A percentile compares a stretch with the other conserved stretches of the same genome.
phyloP scores from a whole-genome alignment of 208 protist species.

The Vickermania spadyakhi region DNA sequence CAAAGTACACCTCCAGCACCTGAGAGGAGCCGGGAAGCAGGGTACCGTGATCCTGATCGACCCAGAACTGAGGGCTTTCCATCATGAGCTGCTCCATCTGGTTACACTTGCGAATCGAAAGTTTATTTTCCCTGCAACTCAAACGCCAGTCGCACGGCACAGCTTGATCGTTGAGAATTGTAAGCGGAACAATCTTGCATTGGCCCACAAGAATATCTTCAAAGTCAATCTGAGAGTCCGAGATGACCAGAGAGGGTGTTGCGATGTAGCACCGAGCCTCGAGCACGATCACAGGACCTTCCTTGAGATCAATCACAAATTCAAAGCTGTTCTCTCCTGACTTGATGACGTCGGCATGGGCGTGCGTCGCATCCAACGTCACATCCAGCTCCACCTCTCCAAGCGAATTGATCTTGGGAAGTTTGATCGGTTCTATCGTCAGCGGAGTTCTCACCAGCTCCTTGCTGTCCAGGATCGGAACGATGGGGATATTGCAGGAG shows the following conservation, averaged over 20 bases:
- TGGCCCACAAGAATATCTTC: slow-evolving; percentile 80
- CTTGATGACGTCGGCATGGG: slow-evolving; percentile 12
- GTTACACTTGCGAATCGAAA: slow-evolving; percentile 1
- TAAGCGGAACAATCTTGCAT: slow-evolving; percentile 68
- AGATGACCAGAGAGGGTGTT: slow-evolving; percentile 73
- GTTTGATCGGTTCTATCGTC: slow-evolving; percentile 65
- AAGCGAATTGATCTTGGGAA: slow-evolving; percentile 49
- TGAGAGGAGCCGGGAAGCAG: slow-evolving; percentile 49
- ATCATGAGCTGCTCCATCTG: background rate
- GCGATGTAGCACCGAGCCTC: slow-evolving; percentile 87
- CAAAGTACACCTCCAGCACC: slow-evolving; percentile 65
- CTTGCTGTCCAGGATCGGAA: slow-evolving; percentile 72
- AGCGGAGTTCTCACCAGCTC: slow-evolving; percentile 47
- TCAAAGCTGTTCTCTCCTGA: slow-evolving; percentile 60
- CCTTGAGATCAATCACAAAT: slow-evolving; percentile 76
- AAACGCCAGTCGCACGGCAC: slow-evolving; percentile 87
- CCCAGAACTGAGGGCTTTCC: slow-evolving; percentile 49
- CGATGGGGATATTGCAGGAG: slow-evolving; percentile 53
- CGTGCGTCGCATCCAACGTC: slow-evolving; percentile 27
- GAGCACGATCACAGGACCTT: slow-evolving; percentile 77
- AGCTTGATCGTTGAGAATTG: slow-evolving; percentile 80
- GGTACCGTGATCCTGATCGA: slow-evolving; percentile 44
- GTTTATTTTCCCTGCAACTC: slow-evolving; percentile 23
- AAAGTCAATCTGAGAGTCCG: slow-evolving; percentile 74
- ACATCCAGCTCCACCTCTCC: slow-evolving; percentile 35